These are phyloP conservation scores for Scedosporium minutisporum DNA, from an alignment of 2,329 filamentous ascomycete genomes.

Conservation along the genomic window DNA sequence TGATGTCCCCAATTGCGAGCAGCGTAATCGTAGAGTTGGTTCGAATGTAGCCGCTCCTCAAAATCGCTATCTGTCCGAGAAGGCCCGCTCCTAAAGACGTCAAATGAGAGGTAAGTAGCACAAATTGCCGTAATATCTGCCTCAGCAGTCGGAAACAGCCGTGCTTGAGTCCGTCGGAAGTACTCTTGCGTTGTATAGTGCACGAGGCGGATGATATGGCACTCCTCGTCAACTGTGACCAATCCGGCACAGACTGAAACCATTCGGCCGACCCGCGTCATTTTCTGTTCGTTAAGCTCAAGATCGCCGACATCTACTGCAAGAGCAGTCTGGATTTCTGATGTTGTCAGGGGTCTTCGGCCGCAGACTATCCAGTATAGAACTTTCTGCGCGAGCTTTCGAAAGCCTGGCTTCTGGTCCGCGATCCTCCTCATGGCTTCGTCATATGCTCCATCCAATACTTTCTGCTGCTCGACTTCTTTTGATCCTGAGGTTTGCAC, in stretches of 20 bases:
- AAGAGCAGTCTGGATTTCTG: slow-evolving; percentile 32
- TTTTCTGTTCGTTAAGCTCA: slow-evolving; percentile 23
- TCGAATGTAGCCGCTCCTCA: slow-evolving; percentile 11
- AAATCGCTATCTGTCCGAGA: slow-evolving; percentile 12
- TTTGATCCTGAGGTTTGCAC: too few relatives aligned
- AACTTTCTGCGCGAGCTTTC: slow-evolving; percentile 26
- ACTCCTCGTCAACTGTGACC: slow-evolving; percentile 29
- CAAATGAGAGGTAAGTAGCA: slow-evolving; percentile 26
- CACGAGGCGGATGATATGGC: slow-evolving; percentile 27
- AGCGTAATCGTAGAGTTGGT: slow-evolving; percentile 21
- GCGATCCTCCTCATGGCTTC: slow-evolving; percentile 31
- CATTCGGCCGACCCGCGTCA: slow-evolving; percentile 22
- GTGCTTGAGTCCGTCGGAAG: slow-evolving; percentile 19
- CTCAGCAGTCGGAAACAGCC: slow-evolving; percentile 22
- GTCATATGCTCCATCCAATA: slow-evolving; percentile 29
- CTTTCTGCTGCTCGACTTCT: slow-evolving; percentile 9
- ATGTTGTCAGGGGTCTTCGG: slow-evolving; percentile 19
- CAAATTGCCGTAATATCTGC: slow-evolving; percentile 20
- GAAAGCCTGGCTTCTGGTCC: slow-evolving; percentile 20
- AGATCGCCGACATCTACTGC: slow-evolving; percentile 20
- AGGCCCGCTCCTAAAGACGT: slow-evolving; percentile 15
- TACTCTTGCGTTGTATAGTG: slow-evolving; percentile 38
- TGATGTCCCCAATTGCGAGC: slow-evolving; percentile 23
- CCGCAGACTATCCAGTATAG: slow-evolving; percentile 31
- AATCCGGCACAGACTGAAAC: slow-evolving; percentile 30